These are phyloP conservation scores for Psilocybe sp. DNA, from an alignment of 768 basidiomycete species.

Conservation along the genomic window DNA sequence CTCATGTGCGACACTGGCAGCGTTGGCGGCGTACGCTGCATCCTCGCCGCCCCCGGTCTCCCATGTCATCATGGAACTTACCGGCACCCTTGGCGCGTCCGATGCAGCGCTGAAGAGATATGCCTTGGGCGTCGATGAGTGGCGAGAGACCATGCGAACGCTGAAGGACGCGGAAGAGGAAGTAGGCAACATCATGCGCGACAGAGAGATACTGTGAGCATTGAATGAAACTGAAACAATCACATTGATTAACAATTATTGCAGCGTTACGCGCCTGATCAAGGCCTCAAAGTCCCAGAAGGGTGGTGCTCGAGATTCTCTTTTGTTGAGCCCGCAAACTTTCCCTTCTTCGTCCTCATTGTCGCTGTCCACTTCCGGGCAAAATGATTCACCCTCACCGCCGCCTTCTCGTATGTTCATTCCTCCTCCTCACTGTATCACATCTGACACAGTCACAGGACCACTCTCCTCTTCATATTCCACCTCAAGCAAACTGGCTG, in stretches of 20 bases:
- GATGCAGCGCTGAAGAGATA: conserved; percentile 70
- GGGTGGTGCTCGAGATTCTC: conserved; percentile 29
- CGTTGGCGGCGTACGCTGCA: conserved; percentile 71
- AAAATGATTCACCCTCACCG: conserved; percentile 20
- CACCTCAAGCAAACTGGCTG: conserved; percentile 49
- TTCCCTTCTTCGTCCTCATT: conserved; percentile 43
- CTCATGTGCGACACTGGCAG: conserved; percentile 59
- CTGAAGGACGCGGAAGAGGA: conserved; percentile 74
- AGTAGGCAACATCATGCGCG: conserved; percentile 63
- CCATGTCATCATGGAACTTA: conserved; percentile 53
- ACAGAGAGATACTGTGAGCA: conserved; percentile 80
- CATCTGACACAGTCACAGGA: conserved; percentile 10
- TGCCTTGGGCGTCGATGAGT: conserved; percentile 56
- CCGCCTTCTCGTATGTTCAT: conserved; percentile 17
- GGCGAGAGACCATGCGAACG: conserved; percentile 56
- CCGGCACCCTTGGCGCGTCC: conserved; percentile 55
- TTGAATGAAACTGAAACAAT: not conserved
- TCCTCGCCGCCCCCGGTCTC: conserved; percentile 57
- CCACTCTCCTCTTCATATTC: conserved; percentile 22
- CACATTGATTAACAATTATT: not conserved
- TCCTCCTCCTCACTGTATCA: conserved; percentile 11
- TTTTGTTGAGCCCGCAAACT: conserved; percentile 27
- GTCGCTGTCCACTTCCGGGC: conserved; percentile 11
- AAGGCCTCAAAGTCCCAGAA: conserved; percentile 67
- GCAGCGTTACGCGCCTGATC: conserved; percentile 74